Base-by-base conservation (phyloP, 257 asterid species). In the Solanum phureja region DNA sequence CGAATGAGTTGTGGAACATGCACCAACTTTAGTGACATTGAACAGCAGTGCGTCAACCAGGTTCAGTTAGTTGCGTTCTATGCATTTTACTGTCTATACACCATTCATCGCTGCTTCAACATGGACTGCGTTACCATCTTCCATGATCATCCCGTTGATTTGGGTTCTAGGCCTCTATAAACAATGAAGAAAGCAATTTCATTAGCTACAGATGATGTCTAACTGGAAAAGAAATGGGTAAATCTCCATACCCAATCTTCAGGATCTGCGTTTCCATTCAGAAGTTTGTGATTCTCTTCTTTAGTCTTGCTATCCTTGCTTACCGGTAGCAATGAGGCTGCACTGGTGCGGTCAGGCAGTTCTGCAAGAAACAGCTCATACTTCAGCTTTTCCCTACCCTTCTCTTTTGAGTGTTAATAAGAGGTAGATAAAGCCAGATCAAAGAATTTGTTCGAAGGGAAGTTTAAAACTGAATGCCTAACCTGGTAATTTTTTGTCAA, bases 311-410 rank as follows among this genome's bases (percentile, higher is more conserved):
- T 90, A 82, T 95, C 99, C 92, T 93, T 95, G 88, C 91, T 93
- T 87, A 96, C 33, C 3, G 99, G 99, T 40, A 97, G 92, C 94
- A 97, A 93, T 52, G 90, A 83, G 6, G 94, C 56, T 72, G 88
- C 83, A 27, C 94, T 93, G 8, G 95, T 87, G 18, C 99, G 98
- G 88, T 96, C 99, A 1, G 98, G 95, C 76, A 97, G 87, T 91
- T 97, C 99, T 96, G 91, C 89, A 87, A 52, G 74, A 52, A 31
- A 29, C 16, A 44, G 38, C 85, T 79, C 85, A 27, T 27, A 35
- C 40, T 44, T 79, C 66, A 79, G 37, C 40, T 24, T 7, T 42
- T 79, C 62, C 18, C 27, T 27, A 44, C 85, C 27, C 24, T 79
- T 79, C 66, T 27, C 24, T 16, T 79, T 79, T 44, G 85, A 27